Base-by-base conservation (phyloP, 805 yeast species). In the Pichia manshurica region DNA sequence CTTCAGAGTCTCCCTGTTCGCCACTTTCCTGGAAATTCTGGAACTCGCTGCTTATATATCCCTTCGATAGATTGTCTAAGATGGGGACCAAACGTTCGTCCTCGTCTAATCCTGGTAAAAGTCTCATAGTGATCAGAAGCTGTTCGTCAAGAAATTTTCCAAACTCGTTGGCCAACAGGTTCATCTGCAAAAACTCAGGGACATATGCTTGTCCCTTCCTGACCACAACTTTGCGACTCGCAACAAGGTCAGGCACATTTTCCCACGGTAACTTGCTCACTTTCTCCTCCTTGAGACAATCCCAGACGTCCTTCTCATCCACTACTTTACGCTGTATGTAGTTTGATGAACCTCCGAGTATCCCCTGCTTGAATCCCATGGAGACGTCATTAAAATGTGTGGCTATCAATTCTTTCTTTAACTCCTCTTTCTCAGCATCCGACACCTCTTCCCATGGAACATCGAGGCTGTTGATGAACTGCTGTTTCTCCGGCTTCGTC, bases 251-350 rank as follows among this genome's bases (percentile, higher is more conserved):
- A 19, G 86, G 75, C 5, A 90, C 95, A 54, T 78, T 79, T 59
- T 87, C 95, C 69, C 90, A 91, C 2, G 95, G 95, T 42, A 93
- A 77, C 64, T 86, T 88, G 63, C 87, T 86, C 59, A 84, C 87
- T 47, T 71, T 72, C 56, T 87, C 95, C 43, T 70, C 74, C 42
- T 70, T 71, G 47, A 82, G 72, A 56, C 72, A 81, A 21, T 65
- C 69, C 53, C 63, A 72, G 49, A 78, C 60, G 56, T 74, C 78
- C 28, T 82, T 87, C 45, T 77, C 78, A 13, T 70, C 66, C 12
- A 74, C 52, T 39, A 70, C 68, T 33, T 65, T 53, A 23, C 51
- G 46, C 28, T 45, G 47, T 15, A 32, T 22, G 31, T 44, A 47
- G 13, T 41, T 41, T 15, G 36, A 34, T 8, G 60, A 51, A 16